A percentile compares a stretch with the other conserved stretches of the same genome.
Conservation (phyloP, 805 yeast species). For the Pichia paraexigua region DNA sequence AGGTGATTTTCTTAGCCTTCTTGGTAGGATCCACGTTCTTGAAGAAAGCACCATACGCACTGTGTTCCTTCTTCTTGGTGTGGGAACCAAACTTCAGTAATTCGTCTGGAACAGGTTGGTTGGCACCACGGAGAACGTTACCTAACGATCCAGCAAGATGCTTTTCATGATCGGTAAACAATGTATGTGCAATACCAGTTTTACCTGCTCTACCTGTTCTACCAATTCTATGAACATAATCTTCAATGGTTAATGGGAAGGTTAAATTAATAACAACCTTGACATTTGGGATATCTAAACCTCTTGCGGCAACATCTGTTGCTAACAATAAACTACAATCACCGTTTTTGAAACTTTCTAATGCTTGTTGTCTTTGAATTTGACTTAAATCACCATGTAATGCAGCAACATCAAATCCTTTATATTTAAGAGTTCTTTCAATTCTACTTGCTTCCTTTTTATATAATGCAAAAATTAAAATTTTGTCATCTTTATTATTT, state of each 20-base stretch:
- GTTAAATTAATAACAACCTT: conserved; percentile 96
- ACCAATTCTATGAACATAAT: conserved; percentile 98
- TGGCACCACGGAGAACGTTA: conserved; percentile 88
- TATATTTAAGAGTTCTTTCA: conserved; percentile 63
- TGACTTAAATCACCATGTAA: conserved; percentile 95
- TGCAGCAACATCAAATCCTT: conserved; percentile 80
- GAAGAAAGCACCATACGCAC: conserved; percentile 97
- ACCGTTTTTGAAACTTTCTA: conserved; percentile 79
- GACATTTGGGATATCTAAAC: conserved; percentile 95
- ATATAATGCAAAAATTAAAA: conserved; percentile 87
- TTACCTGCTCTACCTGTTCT: conserved; percentile 99
- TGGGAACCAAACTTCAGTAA: conserved; percentile 93
- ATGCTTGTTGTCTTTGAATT: conserved; percentile 82
- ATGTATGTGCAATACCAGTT: conserved; percentile 88
- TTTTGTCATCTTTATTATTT: conserved; percentile 60
- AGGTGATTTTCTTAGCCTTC: conserved; percentile 85
- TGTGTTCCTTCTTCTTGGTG: conserved; percentile 94
- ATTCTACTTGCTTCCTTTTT: conserved; percentile 94
- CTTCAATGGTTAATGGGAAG: conserved; percentile 94
- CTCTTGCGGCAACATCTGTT: conserved; percentile 98
- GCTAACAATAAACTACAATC: conserved; percentile 72
- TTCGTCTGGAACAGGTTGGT: conserved; percentile 93
- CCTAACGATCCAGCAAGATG: conserved; percentile 91
- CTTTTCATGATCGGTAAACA: conserved; percentile 94
- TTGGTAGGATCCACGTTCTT: conserved; percentile 83